These are phyloP conservation scores for Candida piceae DNA, from an alignment of 805 yeast species.

Conservation along the genomic window DNA sequence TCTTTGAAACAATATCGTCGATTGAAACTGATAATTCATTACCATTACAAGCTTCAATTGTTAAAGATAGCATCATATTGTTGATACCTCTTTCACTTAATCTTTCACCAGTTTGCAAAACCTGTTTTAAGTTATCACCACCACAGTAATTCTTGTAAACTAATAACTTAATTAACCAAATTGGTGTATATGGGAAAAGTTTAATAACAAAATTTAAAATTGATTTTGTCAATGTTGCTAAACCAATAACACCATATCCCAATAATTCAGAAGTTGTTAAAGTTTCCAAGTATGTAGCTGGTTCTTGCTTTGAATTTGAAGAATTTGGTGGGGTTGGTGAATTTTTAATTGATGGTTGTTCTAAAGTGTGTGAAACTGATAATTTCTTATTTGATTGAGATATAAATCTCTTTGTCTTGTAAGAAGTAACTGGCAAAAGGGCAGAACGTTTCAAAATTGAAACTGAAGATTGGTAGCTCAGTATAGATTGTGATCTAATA, in stretches of 20 bases:
- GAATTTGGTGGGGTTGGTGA: neutral
- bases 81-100: conserved; percentile 71
- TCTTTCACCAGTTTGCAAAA: conserved; percentile 62
- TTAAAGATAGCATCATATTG: conserved; percentile 92
- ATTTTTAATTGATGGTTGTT: conserved; percentile 1
- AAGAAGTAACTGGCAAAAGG: no score
- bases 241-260: conserved; percentile 63
- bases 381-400: conserved; percentile 8
- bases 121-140: conserved; percentile 73
- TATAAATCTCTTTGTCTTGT: conserved; percentile 2
- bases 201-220: conserved; percentile 57
- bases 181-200: conserved; percentile 70
- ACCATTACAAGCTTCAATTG: conserved; percentile 91
- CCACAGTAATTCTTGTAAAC: conserved; percentile 88
- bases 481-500: neutral
- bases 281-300: conserved; percentile 41
- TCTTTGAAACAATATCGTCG: conserved; percentile 57
- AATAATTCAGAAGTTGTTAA: conserved; percentile 51
- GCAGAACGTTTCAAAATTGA: no score
- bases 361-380: neutral
- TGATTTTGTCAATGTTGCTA: conserved; percentile 61
- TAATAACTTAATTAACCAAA: conserved; percentile 59
- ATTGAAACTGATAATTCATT: conserved; percentile 43
- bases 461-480: neutral
- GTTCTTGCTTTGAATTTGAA: neutral